Base-by-base conservation (phyloP, 148 eudicot genomes). In the Nepenthes mirabilis region DNA sequence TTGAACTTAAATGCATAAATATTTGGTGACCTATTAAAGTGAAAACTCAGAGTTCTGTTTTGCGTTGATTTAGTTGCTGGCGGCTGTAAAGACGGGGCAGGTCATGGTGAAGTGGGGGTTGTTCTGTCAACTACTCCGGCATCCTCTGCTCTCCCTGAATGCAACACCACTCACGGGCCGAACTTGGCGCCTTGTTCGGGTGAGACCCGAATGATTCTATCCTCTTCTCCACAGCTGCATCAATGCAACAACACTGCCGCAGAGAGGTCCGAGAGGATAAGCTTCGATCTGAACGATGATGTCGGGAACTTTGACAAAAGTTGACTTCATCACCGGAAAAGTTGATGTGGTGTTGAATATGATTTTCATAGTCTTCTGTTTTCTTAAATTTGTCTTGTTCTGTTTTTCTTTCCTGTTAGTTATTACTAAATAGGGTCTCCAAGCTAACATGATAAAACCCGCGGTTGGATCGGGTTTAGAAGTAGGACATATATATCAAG, bases 261-360 rank as follows among this genome's bases (percentile, higher is more conserved):
- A 36, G 73, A 70, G 71, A 67, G 68, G 54, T 43, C 64, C 32
- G 73, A 70, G 71, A 67, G 68, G 54, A 73, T 65, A 60, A 78
- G 68, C 40, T 74, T 78, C 61, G 82, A 78, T 71, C 82, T 78
- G 49, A 78, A 78, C 33, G 70, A 68, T 61, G 78, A 74, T 56
- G 55, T 56, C 14, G 69, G 69, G 9, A 71, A 70, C 56, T 66
- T 77, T 3, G 82, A 78, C 37, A 71, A 67, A 56, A 60, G 54
- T 45, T 71, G 58, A 55, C 45, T 40, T 40, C 45, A 3, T 40
- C 45, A 23, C 23, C 23, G 23, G 23, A 23, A 23, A 23, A 23
- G 23, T 23, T 23, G 23, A 23, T 23, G 23, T 23, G 23, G 23
- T 23, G 23, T 23, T 23, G 23, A 23, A 23, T 23, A 23, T 23